phyloP scores from a whole-genome alignment of 768 basidiomycete genomes.

The Serendipita sp. region DNA sequence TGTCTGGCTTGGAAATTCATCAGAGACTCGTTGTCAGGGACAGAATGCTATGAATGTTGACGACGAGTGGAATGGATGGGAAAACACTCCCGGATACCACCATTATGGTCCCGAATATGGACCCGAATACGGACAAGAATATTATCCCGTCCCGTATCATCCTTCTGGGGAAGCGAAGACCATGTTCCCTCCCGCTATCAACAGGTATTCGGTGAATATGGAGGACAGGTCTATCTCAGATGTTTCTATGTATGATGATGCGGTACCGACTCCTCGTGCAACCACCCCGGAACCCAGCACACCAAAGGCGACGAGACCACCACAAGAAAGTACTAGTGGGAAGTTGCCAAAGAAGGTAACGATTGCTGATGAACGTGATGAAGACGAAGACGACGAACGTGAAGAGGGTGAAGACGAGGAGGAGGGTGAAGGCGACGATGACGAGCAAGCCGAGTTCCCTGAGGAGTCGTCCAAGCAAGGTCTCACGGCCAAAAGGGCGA shows the following conservation, averaged over 20 bases:
- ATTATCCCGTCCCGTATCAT: neutral
- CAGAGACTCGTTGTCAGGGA: neutral
- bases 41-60: neutral
- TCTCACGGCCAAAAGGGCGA: too few relatives aligned
- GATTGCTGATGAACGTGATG: neutral
- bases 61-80: neutral
- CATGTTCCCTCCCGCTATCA: neutral
- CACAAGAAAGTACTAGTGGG: neutral
- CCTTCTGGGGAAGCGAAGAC: neutral
- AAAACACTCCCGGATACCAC: neutral
- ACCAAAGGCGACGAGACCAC: neutral
- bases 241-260: neutral
- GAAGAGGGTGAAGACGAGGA: neutral
- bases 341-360: neutral
- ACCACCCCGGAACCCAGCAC: neutral
- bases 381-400: neutral
- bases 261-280: neutral
- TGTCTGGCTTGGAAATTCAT: neutral
- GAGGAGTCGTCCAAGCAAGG: neutral
- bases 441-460: neutral
- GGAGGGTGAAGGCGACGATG: neutral
- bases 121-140: neutral
- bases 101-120: neutral
- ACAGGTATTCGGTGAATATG: neutral
- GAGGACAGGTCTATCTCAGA: neutral